Percentiles rank a stretch among this genome's conserved stretches.
Conservation (phyloP, 176 grass and related monocot species). For the Eremochloa ophiuroides region DNA sequence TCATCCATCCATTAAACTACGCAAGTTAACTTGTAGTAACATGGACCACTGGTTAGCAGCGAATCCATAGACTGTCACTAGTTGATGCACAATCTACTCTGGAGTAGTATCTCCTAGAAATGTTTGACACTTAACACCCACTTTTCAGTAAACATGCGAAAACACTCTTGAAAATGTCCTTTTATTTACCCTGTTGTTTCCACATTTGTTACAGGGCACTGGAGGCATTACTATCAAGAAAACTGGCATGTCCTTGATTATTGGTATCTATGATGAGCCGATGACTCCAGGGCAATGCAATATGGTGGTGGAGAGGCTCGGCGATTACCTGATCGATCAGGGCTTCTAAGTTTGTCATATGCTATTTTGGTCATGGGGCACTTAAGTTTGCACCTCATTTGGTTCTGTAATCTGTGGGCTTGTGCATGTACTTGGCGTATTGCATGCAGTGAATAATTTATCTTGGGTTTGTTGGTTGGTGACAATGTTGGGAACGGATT, state of each 20-base stretch:
- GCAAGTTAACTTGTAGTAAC: background rate
- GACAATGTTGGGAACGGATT: conserved; percentile 24
- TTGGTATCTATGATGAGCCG: conserved; percentile 90
- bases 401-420: conserved; percentile 35
- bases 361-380: conserved; percentile 51
- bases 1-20: background rate
- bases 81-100: background rate
- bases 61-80: background rate
- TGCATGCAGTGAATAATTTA: conserved; percentile 68
- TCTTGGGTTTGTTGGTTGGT: conserved; percentile 45
- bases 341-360: conserved; percentile 40
- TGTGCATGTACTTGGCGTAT: conserved; percentile 39
- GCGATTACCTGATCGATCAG: conserved; percentile 85
- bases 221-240: conserved; percentile 76
- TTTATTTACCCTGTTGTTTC: background rate
- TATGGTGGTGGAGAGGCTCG: conserved; percentile 86
- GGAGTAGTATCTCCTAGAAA: background rate
- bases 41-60: background rate
- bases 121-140: background rate
- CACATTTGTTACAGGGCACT: conserved; percentile 41
- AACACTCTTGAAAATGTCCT: background rate
- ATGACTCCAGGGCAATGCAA: conserved; percentile 95
- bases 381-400: conserved; percentile 46
- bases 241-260: conserved; percentile 48
- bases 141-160: background rate